These are phyloP conservation scores for Erodium trifolium DNA, from an alignment of 441 rosid species.

Conservation along the genomic window DNA sequence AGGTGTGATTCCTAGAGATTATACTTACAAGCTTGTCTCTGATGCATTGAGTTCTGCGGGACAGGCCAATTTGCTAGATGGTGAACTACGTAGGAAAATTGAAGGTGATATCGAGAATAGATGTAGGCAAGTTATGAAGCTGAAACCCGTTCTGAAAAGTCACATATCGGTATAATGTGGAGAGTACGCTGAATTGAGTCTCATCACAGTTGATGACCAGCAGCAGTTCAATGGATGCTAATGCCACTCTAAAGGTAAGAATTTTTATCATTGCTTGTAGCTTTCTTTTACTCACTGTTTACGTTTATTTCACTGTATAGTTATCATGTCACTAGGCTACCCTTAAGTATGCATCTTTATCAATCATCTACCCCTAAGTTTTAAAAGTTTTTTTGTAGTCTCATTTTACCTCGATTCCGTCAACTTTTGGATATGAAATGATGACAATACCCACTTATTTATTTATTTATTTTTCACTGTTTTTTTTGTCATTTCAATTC, in stretches of 20 bases:
- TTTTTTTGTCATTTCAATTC: too few relatives aligned
- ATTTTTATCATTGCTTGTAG: background rate
- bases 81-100: conserved; percentile 35
- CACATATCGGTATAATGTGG: conserved; percentile 12
- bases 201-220: background rate
- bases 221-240: background rate
- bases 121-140: conserved; percentile 39
- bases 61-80: conserved; percentile 27
- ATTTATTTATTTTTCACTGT: too few relatives aligned
- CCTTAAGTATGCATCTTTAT: too few relatives aligned
- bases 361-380: too few relatives aligned
- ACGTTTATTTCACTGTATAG: background rate
- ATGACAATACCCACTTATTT: too few relatives aligned
- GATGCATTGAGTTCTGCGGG: conserved; percentile 39
- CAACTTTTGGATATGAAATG: too few relatives aligned
- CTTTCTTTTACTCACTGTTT: background rate
- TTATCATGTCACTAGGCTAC: background rate
- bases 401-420: too few relatives aligned
- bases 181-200: background rate
- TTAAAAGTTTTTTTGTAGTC: too few relatives aligned
- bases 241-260: background rate
- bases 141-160: conserved; percentile 40
- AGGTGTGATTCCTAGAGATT: conserved; percentile 61
- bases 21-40: conserved; percentile 53
- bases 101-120: conserved; percentile 44